phyloP scores from a whole-genome alignment of 371 early-diverging fungal genomes.

The Apophysomyces elegans region DNA sequence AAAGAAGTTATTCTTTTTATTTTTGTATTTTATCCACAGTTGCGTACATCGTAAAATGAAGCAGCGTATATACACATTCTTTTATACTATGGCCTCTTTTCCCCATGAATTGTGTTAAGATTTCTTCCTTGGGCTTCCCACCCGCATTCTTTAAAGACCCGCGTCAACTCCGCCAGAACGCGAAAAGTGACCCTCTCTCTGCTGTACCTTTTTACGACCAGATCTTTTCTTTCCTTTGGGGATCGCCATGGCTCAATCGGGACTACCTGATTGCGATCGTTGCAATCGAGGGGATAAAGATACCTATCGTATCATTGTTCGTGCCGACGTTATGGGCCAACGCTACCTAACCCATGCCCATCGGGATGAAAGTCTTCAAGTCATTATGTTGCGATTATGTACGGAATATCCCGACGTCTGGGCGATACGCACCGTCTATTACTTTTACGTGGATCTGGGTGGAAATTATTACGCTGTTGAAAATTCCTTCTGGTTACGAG shows the following conservation, averaged over 20 bases:
- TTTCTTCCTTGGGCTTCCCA: no score
- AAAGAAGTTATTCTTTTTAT: not conserved
- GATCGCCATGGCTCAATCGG: not conserved
- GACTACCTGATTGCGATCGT: conserved; percentile 4
- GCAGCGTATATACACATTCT: no score
- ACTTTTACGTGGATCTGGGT: conserved; percentile 48
- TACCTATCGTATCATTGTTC: conserved; percentile 20
- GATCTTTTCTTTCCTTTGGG: not conserved
- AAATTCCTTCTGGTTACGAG: conserved; percentile 40
- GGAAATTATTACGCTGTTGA: conserved; percentile 42
- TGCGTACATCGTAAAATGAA: no score
- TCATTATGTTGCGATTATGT: conserved; percentile 29
- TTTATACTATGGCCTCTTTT: no score
- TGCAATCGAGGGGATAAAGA: conserved; percentile 20
- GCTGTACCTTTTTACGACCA: not conserved
- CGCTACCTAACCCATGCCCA: conserved; percentile 35
- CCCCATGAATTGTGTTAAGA: no score
- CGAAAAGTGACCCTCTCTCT: not conserved
- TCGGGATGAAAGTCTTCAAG: conserved; percentile 27
- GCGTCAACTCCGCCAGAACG: no score
- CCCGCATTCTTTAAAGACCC: no score
- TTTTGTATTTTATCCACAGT: not conserved
- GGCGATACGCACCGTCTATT: conserved; percentile 27
- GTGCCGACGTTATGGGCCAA: conserved; percentile 14
- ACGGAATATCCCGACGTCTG: conserved; percentile 31